phyloP scores from a whole-genome alignment of 1,284 basidiomycete genomes.

The Apiotrichum laibachii region DNA sequence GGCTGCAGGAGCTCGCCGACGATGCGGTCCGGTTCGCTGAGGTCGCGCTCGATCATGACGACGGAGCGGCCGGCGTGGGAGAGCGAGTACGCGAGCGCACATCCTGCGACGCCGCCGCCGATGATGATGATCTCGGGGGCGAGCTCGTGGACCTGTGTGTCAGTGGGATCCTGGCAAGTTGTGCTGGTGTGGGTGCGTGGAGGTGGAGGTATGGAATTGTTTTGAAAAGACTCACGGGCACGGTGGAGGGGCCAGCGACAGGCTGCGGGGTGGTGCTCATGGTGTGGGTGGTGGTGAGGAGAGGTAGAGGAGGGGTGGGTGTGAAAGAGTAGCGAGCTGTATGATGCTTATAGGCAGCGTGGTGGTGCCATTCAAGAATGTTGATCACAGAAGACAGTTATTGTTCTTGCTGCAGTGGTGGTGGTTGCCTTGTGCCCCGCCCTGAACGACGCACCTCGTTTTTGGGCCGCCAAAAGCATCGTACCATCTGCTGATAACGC shows the following conservation, averaged over 20 bases:
- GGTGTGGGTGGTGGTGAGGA: neutral
- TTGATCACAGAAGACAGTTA: too few relatives aligned
- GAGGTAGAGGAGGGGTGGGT: neutral
- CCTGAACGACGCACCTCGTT: too few relatives aligned
- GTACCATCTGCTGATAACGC: too few relatives aligned
- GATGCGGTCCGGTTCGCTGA: slow-evolving; percentile 90
- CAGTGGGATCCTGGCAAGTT: neutral
- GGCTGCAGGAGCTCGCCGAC: slow-evolving; percentile 97
- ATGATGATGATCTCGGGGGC: slow-evolving; percentile 64
- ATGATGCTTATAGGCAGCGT: too few relatives aligned
- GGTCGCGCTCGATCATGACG: slow-evolving; percentile 79
- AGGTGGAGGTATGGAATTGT: neutral
- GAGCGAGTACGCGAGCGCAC: slow-evolving; percentile 59
- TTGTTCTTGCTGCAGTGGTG: too few relatives aligned
- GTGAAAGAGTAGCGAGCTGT: neutral
- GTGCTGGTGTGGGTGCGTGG: neutral
- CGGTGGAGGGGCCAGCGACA: neutral
- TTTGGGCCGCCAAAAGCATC: too few relatives aligned
- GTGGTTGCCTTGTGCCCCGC: too few relatives aligned
- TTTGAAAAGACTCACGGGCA: neutral
- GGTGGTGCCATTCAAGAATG: too few relatives aligned
- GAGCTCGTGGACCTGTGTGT: slow-evolving; percentile 26
- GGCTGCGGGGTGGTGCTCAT: neutral
- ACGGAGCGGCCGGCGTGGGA: slow-evolving; percentile 56
- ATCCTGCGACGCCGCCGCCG: slow-evolving; percentile 85